Evolutionary conservation across 176 grass and related monocot species (phyloP).

Genomic region (Luzula sylvatica): DNA sequence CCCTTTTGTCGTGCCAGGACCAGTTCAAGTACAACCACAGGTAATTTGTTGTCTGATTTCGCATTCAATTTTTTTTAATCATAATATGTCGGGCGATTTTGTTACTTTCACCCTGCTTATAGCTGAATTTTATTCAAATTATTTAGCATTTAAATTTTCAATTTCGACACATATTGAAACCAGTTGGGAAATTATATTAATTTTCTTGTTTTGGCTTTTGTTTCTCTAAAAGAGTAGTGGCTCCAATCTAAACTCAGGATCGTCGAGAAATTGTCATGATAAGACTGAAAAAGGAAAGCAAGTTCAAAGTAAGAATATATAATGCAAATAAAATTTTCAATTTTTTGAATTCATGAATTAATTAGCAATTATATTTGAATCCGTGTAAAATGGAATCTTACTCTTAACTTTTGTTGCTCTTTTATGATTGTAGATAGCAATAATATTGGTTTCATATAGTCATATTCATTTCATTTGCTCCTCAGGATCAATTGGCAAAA

Average conservation of each 20-base stretch:
- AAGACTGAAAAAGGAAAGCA: not conserved
- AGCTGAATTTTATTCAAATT: no score
- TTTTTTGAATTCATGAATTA: no score
- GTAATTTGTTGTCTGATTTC: not conserved
- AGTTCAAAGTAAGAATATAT: not conserved
- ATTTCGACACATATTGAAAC: not conserved
- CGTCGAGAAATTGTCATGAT: no score
- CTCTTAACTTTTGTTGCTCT: no score
- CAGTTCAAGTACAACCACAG: slow-evolving; percentile 3
- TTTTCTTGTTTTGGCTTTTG: not conserved
- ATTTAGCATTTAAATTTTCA: not conserved
- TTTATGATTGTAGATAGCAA: no score
- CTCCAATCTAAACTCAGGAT: no score
- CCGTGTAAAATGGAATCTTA: no score
- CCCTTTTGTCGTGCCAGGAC: slow-evolving; percentile 1
- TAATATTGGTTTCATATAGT: no score
- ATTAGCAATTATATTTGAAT: no score
- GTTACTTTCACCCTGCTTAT: not conserved
- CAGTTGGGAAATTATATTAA: not conserved
- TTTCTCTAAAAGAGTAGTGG: not conserved
- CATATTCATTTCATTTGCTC: no score
- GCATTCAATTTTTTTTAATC: not conserved
- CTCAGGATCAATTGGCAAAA: not conserved
- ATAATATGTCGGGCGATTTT: not conserved
- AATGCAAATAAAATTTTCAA: not conserved